Conservation (phyloP, 2,329 filamentous ascomycete genomes). For the Hirsutella thompsonii region DNA sequence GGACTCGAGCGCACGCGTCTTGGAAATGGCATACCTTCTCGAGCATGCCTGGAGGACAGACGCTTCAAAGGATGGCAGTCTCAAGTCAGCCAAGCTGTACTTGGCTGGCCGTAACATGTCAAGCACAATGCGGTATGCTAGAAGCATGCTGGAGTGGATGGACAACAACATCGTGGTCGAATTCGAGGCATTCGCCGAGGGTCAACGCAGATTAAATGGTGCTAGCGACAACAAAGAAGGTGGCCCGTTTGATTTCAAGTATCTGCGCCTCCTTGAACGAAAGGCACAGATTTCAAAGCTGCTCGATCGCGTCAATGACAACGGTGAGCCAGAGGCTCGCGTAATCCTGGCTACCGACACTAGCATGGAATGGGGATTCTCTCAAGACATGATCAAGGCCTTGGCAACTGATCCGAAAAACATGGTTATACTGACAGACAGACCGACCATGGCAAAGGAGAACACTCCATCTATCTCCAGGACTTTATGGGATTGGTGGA, state of each 20-base stretch:
- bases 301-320: slow-evolving; percentile 31
- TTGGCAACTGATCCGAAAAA: slow-evolving; percentile 70
- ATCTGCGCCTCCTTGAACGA: slow-evolving; percentile 71
- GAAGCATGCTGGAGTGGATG: slow-evolving; percentile 99
- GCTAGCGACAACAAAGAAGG: slow-evolving; percentile 38
- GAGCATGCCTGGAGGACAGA: slow-evolving; percentile 82
- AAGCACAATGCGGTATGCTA: slow-evolving; percentile 78
- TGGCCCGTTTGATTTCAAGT: slow-evolving; percentile 82
- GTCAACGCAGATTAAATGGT: slow-evolving; percentile 30
- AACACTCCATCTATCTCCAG: slow-evolving; percentile 49
- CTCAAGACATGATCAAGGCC: slow-evolving; percentile 61
- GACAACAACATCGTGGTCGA: slow-evolving; percentile 89
- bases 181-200: slow-evolving; percentile 60
- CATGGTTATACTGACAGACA: slow-evolving; percentile 77
- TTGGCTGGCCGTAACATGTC: slow-evolving; percentile 77
- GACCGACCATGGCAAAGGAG: slow-evolving; percentile 29
- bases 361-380: slow-evolving; percentile 91
- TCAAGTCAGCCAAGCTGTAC: slow-evolving; percentile 52
- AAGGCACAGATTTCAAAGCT: slow-evolving; percentile 68
- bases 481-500: slow-evolving; percentile 71
- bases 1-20: slow-evolving; percentile 86
- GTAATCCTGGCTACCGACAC: slow-evolving; percentile 88
- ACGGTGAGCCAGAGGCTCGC: slow-evolving; percentile 34
- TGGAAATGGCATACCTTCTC: slow-evolving; percentile 83
- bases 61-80: slow-evolving; percentile 34